Evolutionary conservation across 805 yeast genomes (phyloP), one percentile per base, ranked within the genome.

Genomic region (Blastobotrys parvus): DNA sequence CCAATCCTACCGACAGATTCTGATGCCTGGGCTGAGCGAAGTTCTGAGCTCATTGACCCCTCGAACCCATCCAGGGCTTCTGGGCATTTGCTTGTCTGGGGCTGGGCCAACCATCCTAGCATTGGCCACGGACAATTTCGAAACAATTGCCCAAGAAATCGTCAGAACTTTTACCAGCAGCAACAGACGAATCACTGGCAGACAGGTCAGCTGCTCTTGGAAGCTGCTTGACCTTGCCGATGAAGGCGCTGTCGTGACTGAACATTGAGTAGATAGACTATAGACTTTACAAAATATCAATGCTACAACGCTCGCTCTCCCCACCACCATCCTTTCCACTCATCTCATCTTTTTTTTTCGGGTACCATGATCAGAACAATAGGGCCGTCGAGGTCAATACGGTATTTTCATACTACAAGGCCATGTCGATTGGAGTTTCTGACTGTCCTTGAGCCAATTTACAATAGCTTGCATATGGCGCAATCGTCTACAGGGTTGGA

Each of bases 91-190:
- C 61, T 71, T 92, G 45, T 83, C 95, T 21, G 98, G 98, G 42
- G 98, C 98, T 4, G 98, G 98, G 6, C 98, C 98, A 45, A 92
- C 98, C 5, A 89, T 92, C 45, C 69, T 92, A 50, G 94, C 95
- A 34, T 72, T 92, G 49, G 97, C 98, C 3, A 88, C 96, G 3
- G 81, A 76, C 16, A 84, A 86, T 61, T 92, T 79, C 54, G 96
- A 88, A 5, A 71, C 68, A 10, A 88, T 92, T 54, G 95, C 98
- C 5, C 59, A 62, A 4, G 84, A 79, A 42, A 88, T 92, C 49
- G 72, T 87, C 39, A 64, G 65, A 43, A 72, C 85, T 45, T 89
- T 92, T 64, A 62, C 70, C 41, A 67, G 77, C 49, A n/a, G n/a
- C n/a, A n/a, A n/a, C n/a, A n/a, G n/a, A n/a, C n/a, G n/a, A n/a